Evolutionary conservation across 257 asterid species (phyloP).

Genomic region (Forsythia suspensa): DNA sequence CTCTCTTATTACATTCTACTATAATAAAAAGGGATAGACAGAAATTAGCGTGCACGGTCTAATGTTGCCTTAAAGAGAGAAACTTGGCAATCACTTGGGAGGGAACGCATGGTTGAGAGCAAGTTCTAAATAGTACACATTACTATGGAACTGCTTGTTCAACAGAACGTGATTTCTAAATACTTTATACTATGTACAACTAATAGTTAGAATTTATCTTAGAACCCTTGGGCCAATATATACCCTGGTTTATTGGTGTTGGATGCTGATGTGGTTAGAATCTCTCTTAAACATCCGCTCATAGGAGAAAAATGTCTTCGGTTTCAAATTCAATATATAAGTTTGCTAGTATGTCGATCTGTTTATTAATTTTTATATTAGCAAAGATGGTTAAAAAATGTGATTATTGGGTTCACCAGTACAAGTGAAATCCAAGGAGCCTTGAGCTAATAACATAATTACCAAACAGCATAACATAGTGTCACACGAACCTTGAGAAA

Average conservation of each 20-base stretch:
- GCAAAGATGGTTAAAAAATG: not conserved
- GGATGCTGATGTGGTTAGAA: not conserved
- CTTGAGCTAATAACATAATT: not conserved
- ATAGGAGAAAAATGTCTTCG: not conserved
- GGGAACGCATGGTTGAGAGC: not conserved
- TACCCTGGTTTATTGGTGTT: not conserved
- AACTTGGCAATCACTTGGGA: not conserved
- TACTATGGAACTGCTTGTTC: not conserved
- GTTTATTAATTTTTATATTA: not conserved
- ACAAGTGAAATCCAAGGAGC: not conserved
- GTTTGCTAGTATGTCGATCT: not conserved
- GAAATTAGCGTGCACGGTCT: not conserved
- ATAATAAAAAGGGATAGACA: not conserved
- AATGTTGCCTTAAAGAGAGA: not conserved
- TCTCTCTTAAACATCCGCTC: not conserved
- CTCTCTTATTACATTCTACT: not conserved
- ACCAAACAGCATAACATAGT: not conserved
- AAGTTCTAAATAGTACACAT: conserved; percentile 1
- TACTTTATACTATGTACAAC: not conserved
- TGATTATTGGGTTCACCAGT: not conserved
- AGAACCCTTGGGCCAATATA: not conserved
- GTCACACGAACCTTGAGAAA: not conserved
- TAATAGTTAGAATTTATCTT: not conserved
- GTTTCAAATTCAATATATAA: not conserved
- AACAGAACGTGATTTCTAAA: not conserved